A percentile compares a stretch with the other conserved stretches of the same genome.
phyloP scores from a whole-genome alignment of 371 early-diverging fungal species.

The Fennellomyces sp. region DNA sequence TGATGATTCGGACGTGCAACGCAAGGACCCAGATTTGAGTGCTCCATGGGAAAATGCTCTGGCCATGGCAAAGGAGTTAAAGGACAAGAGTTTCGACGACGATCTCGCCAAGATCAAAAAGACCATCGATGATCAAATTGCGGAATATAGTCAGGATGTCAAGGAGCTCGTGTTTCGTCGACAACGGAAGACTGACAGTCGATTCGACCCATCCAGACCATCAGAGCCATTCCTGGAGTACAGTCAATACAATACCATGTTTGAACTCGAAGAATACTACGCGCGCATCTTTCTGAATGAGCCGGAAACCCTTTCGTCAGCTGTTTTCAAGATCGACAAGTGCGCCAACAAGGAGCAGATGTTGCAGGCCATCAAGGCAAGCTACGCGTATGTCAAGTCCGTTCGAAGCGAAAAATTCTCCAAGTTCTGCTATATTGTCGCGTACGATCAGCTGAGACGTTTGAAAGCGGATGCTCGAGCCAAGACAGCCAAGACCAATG shows the following conservation, averaged over 20 bases:
- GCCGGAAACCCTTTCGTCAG: conserved; percentile 9
- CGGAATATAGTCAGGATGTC: conserved; percentile 13
- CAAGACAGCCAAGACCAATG: conserved; percentile 10
- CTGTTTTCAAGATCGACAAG: conserved; percentile 13
- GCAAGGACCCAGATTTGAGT: conserved; percentile 28
- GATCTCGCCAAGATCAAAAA: conserved; percentile 26
- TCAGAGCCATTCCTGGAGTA: conserved; percentile 3
- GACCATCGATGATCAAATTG: conserved; percentile 7
- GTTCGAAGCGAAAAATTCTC: conserved; percentile 14
- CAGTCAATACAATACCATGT: conserved; percentile 21
- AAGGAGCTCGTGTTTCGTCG: conserved; percentile 10
- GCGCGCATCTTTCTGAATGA: conserved; percentile 24
- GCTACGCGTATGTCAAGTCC: conserved; percentile 24
- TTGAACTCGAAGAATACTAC: conserved; percentile 39
- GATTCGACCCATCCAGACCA: conserved; percentile 23
- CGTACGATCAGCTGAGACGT: conserved; percentile 24
- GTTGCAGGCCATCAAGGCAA: conserved; percentile 21
- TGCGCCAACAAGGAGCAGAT: conserved; percentile 10
- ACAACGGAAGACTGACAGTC: conserved; percentile 18
- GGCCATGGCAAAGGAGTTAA: conserved; percentile 14
- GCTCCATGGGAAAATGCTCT: conserved; percentile 27
- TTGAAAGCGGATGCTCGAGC: conserved; percentile 28
- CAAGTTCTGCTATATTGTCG: conserved; percentile 29
- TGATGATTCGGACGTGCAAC: conserved; percentile 24
- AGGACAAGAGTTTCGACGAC: conserved; percentile 13